Percentiles rank a stretch among this genome's conserved stretches.
Evolutionary conservation across 2,329 filamentous ascomycete species (phyloP).

Genomic region (Hypoxylon sp.): DNA sequence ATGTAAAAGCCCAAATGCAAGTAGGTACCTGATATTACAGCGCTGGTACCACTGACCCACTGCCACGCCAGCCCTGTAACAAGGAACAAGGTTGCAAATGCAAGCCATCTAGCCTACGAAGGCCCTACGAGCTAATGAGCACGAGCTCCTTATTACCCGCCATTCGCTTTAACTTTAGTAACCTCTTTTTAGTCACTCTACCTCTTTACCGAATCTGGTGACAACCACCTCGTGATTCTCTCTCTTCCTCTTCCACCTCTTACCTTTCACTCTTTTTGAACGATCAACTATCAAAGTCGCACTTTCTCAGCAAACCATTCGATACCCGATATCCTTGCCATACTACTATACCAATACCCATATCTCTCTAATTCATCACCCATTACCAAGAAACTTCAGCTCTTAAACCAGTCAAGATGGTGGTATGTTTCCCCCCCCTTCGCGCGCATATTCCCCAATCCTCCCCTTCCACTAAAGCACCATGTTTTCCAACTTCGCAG

Average conservation of each 20-base stretch:
- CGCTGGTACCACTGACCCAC: conserved; percentile 35
- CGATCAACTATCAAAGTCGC: not conserved
- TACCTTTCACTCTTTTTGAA: conserved; percentile 3
- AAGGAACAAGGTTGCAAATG: conserved; percentile 4
- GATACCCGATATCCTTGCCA: conserved; percentile 15
- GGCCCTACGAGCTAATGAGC: not conserved
- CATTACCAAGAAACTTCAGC: not conserved
- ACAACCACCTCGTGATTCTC: conserved; percentile 35
- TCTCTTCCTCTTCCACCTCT: conserved; percentile 19
- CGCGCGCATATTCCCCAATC: conserved; percentile 20
- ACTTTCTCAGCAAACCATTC: conserved; percentile 14
- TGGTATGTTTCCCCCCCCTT: conserved; percentile 36
- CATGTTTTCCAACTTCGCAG: conserved; percentile 1
- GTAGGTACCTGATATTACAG: conserved; percentile 15
- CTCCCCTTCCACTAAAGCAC: conserved; percentile 13
- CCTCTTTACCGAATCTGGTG: conserved; percentile 22
- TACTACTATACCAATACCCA: conserved; percentile 2
- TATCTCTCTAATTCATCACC: conserved; percentile 4
- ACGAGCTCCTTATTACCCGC: not conserved
- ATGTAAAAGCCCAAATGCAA: not conserved
- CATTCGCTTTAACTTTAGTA: conserved; percentile 17
- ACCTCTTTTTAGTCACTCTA: conserved; percentile 8
- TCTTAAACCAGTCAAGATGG: conserved; percentile 28
- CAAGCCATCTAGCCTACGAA: conserved; percentile 11
- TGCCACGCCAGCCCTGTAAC: conserved; percentile 29